Evolutionary conservation across 1,284 basidiomycete species (phyloP).

Genomic region (Pterulicium gracile): DNA sequence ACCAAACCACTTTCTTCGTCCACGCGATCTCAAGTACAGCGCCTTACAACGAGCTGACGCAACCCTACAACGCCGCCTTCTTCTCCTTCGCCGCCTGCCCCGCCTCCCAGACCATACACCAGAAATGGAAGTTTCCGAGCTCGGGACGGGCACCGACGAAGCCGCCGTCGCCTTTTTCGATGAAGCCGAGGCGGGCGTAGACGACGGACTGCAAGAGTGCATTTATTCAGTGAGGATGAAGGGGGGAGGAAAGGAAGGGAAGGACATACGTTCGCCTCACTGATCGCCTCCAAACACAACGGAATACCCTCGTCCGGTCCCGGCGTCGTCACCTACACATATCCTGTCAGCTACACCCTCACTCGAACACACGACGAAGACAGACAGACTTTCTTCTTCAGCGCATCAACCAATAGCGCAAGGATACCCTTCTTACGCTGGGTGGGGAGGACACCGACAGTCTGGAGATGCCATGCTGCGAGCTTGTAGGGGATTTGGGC

Average conservation of each 20-base stretch:
- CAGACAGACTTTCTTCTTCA: conserved; percentile 11
- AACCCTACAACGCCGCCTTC: not conserved
- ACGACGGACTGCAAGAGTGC: not conserved
- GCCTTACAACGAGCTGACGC: too few relatives aligned
- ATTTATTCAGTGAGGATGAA: not conserved
- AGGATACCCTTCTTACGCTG: conserved; percentile 10
- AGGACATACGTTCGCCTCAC: not conserved
- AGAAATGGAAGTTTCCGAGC: not conserved
- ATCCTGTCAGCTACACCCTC: not conserved
- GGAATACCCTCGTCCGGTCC: not conserved
- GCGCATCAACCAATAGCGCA: conserved; percentile 6
- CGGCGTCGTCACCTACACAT: not conserved
- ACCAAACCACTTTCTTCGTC: too few relatives aligned
- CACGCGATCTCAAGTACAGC: too few relatives aligned
- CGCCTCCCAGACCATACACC: not conserved
- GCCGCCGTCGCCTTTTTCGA: not conserved
- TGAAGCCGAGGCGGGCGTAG: not conserved
- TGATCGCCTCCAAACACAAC: not conserved
- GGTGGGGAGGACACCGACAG: conserved; percentile 10
- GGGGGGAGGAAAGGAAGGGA: not conserved
- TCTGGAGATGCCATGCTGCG: conserved; percentile 12
- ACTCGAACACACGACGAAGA: conserved; percentile 8
- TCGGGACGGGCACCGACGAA: not conserved
- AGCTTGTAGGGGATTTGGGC: conserved; percentile 6
- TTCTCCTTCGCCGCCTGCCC: not conserved